Percentiles rank a stretch among this genome's conserved stretches.
These are phyloP conservation scores for Pyrus communis DNA, from an alignment of 306 rosid species.

Conservation along the genomic window DNA sequence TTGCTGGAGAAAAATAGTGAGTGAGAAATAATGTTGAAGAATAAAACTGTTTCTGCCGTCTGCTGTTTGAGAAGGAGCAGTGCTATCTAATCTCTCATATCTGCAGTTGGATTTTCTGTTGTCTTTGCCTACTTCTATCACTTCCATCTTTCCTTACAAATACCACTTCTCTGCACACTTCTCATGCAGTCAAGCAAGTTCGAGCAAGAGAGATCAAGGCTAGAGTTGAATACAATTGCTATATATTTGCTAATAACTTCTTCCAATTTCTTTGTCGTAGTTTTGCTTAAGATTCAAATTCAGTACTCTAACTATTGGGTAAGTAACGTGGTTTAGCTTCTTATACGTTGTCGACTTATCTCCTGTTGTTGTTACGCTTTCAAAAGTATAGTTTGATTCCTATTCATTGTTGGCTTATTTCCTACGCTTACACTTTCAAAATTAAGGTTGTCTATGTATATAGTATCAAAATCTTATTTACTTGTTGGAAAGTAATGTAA, in stretches of 20 bases:
- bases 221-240: background rate
- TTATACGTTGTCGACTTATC: background rate
- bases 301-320: background rate
- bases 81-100: slow-evolving; percentile 12
- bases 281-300: background rate
- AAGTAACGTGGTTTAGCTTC: background rate
- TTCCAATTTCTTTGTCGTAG: background rate
- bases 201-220: background rate
- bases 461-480: no score
- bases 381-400: background rate
- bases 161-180: background rate
- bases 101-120: slow-evolving; percentile 14
- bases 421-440: no score
- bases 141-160: slow-evolving; percentile 10
- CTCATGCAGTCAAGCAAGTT: background rate
- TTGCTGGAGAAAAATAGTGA: background rate
- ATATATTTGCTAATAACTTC: background rate
- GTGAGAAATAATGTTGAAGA: background rate
- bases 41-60: slow-evolving; percentile 17
- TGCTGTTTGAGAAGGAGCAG: background rate
- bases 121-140: slow-evolving; percentile 9
- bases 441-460: no score
- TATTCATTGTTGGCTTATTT: background rate
- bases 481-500: no score
- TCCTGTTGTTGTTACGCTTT: no score